A percentile compares a stretch with the other conserved stretches of the same genome.
Evolutionary conservation across 108 stramenopile genomes (phyloP).

Genomic region (Conticribra guillardii): DNA sequence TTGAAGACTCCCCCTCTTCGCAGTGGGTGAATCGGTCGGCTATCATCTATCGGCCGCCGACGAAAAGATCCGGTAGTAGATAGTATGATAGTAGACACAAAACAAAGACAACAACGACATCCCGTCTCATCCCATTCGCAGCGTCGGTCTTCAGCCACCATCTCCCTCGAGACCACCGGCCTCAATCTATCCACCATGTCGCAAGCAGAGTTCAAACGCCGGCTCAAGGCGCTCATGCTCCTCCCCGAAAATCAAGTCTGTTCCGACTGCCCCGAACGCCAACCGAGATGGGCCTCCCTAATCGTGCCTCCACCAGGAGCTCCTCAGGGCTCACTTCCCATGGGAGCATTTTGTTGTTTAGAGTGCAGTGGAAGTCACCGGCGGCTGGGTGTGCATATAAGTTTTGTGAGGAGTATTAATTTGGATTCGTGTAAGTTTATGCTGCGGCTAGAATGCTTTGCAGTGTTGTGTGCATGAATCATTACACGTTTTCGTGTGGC

Average conservation of each 20-base stretch:
- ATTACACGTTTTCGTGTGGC: too few species aligned
- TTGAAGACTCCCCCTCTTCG: too few species aligned
- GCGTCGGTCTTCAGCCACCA: too few species aligned
- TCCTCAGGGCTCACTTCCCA: constrained; percentile 73
- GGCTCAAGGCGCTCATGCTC: constrained; percentile 85
- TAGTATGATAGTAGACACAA: too few species aligned
- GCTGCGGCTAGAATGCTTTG: background rate
- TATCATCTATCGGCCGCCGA: too few species aligned
- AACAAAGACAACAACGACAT: too few species aligned
- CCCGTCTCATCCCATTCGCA: too few species aligned
- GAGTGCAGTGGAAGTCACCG: constrained; percentile 99
- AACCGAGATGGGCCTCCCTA: constrained; percentile 97
- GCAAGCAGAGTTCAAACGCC: constrained; percentile 56
- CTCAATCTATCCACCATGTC: constrained; percentile 27
- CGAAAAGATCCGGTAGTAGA: too few species aligned
- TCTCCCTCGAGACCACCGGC: background rate
- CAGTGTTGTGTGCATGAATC: constrained; percentile 5
- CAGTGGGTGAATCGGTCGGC: too few species aligned
- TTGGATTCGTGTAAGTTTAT: constrained; percentile 83
- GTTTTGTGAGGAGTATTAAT: constrained; percentile 95
- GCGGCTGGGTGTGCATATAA: constrained; percentile 96
- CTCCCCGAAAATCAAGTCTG: constrained; percentile 91
- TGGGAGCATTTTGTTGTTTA: constrained; percentile 97
- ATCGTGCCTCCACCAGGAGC: constrained; percentile 86
- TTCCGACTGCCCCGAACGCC: constrained; percentile 92